Evolutionary conservation across 2,329 filamentous ascomycete species (phyloP), one percentile per base, ranked within the genome.

Genomic region (Zasmidium cellare): DNA sequence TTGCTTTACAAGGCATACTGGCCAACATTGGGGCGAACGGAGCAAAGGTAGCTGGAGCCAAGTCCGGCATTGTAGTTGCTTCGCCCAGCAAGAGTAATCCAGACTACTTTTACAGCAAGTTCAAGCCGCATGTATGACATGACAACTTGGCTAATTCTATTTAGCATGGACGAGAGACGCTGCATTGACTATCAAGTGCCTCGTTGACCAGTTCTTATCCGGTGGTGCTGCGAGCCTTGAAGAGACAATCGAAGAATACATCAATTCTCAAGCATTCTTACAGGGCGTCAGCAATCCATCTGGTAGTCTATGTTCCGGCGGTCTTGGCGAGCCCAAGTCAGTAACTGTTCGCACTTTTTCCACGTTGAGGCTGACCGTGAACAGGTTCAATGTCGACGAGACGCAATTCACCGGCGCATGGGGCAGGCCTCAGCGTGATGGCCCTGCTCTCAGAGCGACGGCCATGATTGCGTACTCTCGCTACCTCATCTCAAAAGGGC

Each of bases 351-450:
- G 16, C 7, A n/a, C 35, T 9, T 6, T 28, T 28, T 5, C 25
- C 25, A 28, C 11, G 25, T 5, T 28, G 6, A 28, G 25, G 25
- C 25, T 28, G 25, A 28, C 25, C 5, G 25, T 28, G 6, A 6
- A 11, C 25, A 28, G 25, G 11, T 28, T 84, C 74, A 79, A 87
- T 56, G 84, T 85, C 44, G 82, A 91, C 63, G 74, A 82, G 58
- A 82, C 78, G 9, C 79, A 84, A 7, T 64, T 66, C 50, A 67
- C 63, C 5, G 66, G 84, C 24, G 70, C 76, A 5, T 93, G 90
- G 90, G 90, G 89, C 24, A 84, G 90, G 19, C 90, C 90, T 12
- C 90, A 94, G 74, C 82, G 88, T 45, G 90, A 94, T 73, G 90
- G 90, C 0, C 90, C 91, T 22, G 85, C 90, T 20, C 81, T 94